Percentiles rank a stretch among this genome's conserved stretches.
These are phyloP conservation scores for Lyophyllum semitale DNA, from an alignment of 768 basidiomycete genomes.

Conservation along the genomic window DNA sequence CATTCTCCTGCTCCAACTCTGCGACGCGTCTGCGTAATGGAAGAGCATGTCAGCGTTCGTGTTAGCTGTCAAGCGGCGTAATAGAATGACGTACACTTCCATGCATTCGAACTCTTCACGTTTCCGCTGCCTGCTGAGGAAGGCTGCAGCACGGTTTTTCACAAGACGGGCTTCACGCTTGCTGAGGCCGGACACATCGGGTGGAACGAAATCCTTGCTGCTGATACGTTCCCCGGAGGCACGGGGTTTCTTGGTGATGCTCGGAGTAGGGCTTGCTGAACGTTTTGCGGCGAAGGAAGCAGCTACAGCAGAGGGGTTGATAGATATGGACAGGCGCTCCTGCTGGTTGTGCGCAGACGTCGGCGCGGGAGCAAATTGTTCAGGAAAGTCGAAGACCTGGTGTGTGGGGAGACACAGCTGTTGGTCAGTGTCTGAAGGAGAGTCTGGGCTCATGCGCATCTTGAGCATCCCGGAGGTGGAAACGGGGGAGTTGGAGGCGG, in stretches of 20 bases:
- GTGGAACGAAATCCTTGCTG: slow-evolving; percentile 85
- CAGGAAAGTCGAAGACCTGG: slow-evolving; percentile 69
- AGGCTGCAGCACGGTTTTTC: slow-evolving; percentile 91
- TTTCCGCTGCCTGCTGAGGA: slow-evolving; percentile 88
- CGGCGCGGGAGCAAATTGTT: slow-evolving; percentile 36
- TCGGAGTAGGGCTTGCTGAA: slow-evolving; percentile 44
- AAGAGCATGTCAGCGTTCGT: slow-evolving; percentile 14
- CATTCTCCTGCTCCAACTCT: slow-evolving; percentile 84
- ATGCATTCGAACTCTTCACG: slow-evolving; percentile 90
- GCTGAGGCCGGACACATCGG: slow-evolving; percentile 84
- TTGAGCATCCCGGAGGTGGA: slow-evolving; percentile 51
- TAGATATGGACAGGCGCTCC: slow-evolving; percentile 34
- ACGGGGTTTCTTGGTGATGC: slow-evolving; percentile 41
- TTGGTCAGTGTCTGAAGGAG: slow-evolving; percentile 38
- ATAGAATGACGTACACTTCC: slow-evolving; percentile 71
- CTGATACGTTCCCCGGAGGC: slow-evolving; percentile 51
- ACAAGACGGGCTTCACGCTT: slow-evolving; percentile 91
- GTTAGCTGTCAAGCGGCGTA: not conserved
- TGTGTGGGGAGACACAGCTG: slow-evolving; percentile 67
- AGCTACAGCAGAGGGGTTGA: slow-evolving; percentile 27
- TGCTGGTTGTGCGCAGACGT: slow-evolving; percentile 32
- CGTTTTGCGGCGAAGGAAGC: slow-evolving; percentile 40
- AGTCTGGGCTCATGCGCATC: slow-evolving; percentile 49
- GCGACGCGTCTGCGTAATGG: slow-evolving; percentile 67
- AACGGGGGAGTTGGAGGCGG: slow-evolving; percentile 46